Conservation (phyloP, 2,329 filamentous ascomycete genomes). For the Rutstroemia sp. region DNA sequence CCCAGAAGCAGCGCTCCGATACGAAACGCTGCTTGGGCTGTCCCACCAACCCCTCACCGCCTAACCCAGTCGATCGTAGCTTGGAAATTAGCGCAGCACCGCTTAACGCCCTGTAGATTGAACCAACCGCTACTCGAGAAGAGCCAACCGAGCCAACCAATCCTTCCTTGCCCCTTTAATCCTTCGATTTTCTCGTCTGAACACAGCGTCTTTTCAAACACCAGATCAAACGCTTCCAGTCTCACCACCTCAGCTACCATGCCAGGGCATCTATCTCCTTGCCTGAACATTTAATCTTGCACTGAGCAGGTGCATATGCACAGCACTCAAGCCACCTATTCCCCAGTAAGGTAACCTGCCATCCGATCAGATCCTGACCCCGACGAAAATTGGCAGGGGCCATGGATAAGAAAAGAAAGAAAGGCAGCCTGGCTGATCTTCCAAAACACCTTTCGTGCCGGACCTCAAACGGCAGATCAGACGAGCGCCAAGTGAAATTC, state of each 20-base stretch:
- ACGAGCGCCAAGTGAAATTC: background rate
- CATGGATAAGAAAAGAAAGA: too few species aligned
- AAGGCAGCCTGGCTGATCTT: too few species aligned
- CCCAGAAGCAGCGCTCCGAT: background rate
- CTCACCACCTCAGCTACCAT: background rate
- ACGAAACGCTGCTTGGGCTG: background rate
- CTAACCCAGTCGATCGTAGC: background rate
- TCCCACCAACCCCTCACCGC: background rate
- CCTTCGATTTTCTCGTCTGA: background rate
- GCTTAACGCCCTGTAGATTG: background rate
- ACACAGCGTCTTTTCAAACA: background rate
- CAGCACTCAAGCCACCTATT: background rate
- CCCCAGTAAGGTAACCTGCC: background rate
- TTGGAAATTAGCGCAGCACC: background rate
- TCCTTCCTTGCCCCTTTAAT: background rate
- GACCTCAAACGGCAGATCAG: background rate
- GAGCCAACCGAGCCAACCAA: background rate
- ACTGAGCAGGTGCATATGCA: background rate
- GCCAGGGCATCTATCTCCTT: too few species aligned
- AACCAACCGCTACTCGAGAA: background rate
- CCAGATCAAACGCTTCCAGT: background rate
- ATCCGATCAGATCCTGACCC: too few species aligned
- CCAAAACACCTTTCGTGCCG: too few species aligned
- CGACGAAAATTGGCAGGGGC: too few species aligned
- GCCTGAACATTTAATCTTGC: background rate